Conservation (phyloP, 2,329 filamentous ascomycete genomes). For the Ceratocystis cacaofunesta region DNA sequence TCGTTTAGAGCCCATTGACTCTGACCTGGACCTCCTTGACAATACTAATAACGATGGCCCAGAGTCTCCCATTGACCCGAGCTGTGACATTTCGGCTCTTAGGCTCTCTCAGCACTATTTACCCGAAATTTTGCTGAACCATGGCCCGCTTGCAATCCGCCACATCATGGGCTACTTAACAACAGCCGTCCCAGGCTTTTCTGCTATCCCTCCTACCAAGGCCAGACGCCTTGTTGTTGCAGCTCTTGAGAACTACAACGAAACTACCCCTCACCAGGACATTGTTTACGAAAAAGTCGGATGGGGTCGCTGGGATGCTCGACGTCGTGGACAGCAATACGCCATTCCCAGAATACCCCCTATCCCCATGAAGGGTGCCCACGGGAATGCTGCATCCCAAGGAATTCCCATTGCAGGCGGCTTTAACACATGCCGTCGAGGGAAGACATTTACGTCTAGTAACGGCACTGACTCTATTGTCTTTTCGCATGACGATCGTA, state of each 20-base stretch:
- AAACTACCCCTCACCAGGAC: conserved; percentile 42
- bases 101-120: conserved; percentile 83
- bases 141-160: conserved; percentile 84
- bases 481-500: conserved; percentile 58
- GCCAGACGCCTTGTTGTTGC: conserved; percentile 84
- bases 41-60: conserved; percentile 24
- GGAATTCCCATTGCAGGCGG: conserved; percentile 43
- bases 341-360: conserved; percentile 27
- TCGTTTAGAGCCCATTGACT: conserved; percentile 54
- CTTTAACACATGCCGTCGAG: conserved; percentile 22
- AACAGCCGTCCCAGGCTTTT: conserved; percentile 83
- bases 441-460: conserved; percentile 42
- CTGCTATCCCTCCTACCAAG: conserved; percentile 74
- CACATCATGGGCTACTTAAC: conserved; percentile 92
- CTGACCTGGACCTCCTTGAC: conserved; percentile 75
- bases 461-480: conserved; percentile 51
- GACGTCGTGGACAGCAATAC: conserved; percentile 48
- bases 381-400: conserved; percentile 24
- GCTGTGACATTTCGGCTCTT: conserved; percentile 67
- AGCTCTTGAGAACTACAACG: conserved; percentile 65
- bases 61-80: conserved; percentile 46
- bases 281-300: conserved; percentile 89
- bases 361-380: conserved; percentile 22
- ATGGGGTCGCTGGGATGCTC: conserved; percentile 92
- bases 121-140: conserved; percentile 73